phyloP scores from a whole-genome alignment of 2,329 filamentous ascomycete genomes.

The Mollisiaceae sp. region DNA sequence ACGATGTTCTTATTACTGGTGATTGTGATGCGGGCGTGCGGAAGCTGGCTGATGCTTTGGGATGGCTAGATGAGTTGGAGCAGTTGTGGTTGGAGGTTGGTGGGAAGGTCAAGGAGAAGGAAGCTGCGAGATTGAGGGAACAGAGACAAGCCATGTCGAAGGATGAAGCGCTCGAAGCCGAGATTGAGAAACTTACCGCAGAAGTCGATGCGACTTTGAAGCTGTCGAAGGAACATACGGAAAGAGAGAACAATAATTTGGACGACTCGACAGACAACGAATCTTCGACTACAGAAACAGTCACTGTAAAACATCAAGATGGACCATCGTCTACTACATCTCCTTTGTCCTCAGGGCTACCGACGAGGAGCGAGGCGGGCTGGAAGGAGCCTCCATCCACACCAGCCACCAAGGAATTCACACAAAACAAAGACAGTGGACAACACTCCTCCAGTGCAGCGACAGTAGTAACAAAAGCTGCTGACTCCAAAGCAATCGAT shows the following conservation, averaged over 20 bases:
- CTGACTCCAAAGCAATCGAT: slow-evolving; percentile 20
- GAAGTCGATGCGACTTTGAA: slow-evolving; percentile 44
- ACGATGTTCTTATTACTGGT: slow-evolving; percentile 84
- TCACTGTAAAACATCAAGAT: background rate
- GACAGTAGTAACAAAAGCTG: background rate
- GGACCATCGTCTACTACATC: slow-evolving; percentile 1
- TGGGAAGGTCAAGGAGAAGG: slow-evolving; percentile 61
- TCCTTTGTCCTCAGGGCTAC: background rate
- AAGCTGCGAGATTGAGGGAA: slow-evolving; percentile 28
- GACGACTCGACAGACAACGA: slow-evolving; percentile 19
- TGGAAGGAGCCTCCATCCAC: slow-evolving; percentile 15
- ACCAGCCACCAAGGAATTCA: slow-evolving; percentile 1
- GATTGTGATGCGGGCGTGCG: slow-evolving; percentile 84
- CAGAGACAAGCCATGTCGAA: slow-evolving; percentile 40
- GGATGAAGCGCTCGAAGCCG: slow-evolving; percentile 53
- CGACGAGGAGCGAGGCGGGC: slow-evolving; percentile 9
- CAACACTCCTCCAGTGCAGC: slow-evolving; percentile 5
- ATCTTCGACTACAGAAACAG: background rate
- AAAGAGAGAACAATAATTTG: slow-evolving; percentile 37
- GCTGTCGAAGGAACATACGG: slow-evolving; percentile 40
- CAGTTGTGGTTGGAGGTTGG: slow-evolving; percentile 70
- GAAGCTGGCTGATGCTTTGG: slow-evolving; percentile 77
- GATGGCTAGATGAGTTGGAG: slow-evolving; percentile 87
- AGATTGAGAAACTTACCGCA: slow-evolving; percentile 45
- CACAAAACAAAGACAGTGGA: slow-evolving; percentile 12